Evolutionary conservation across 495 filamentous ascomycete species (phyloP).

Genomic region (Lindgomyces ingoldianus): DNA sequence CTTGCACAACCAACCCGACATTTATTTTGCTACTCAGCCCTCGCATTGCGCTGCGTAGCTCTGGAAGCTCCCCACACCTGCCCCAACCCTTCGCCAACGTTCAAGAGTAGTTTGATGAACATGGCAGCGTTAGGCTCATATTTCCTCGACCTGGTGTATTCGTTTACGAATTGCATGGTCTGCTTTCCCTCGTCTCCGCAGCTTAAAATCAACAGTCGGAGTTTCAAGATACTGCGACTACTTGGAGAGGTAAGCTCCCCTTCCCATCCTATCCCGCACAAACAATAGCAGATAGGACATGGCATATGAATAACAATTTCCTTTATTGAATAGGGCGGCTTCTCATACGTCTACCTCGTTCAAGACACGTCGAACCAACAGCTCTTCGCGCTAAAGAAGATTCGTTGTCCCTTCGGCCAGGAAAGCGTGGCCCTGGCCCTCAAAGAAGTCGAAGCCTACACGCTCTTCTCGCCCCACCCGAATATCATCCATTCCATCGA

Average conservation of each 20-base stretch:
- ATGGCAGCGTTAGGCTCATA: conserved; percentile 48
- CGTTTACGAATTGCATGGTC: conserved; percentile 87
- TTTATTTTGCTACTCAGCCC: background rate
- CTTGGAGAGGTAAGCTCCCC: conserved; percentile 72
- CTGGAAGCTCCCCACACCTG: conserved; percentile 9
- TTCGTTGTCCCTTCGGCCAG: conserved; percentile 93
- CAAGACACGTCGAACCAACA: conserved; percentile 79
- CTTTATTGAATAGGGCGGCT: conserved; percentile 90
- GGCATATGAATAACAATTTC: too few species aligned
- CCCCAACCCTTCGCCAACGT: background rate
- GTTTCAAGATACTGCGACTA: conserved; percentile 90
- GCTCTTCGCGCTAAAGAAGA: conserved; percentile 95
- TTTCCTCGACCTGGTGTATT: conserved; percentile 84
- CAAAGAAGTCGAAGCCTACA: conserved; percentile 96
- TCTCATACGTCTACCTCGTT: conserved; percentile 98
- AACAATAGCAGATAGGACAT: too few species aligned
- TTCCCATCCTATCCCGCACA: conserved; percentile 9
- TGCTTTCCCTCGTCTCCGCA: conserved; percentile 94
- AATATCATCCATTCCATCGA: conserved; percentile 92
- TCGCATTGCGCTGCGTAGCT: background rate
- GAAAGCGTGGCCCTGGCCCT: conserved; percentile 92
- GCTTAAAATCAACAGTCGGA: conserved; percentile 90
- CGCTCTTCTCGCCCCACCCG: conserved; percentile 74
- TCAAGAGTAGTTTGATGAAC: too few species aligned
- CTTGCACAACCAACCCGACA: background rate